Evolutionary conservation across 331 rosid genomes (phyloP), one percentile per base, ranked within the genome.

Genomic region (Rhamnella rubrinervis): DNA sequence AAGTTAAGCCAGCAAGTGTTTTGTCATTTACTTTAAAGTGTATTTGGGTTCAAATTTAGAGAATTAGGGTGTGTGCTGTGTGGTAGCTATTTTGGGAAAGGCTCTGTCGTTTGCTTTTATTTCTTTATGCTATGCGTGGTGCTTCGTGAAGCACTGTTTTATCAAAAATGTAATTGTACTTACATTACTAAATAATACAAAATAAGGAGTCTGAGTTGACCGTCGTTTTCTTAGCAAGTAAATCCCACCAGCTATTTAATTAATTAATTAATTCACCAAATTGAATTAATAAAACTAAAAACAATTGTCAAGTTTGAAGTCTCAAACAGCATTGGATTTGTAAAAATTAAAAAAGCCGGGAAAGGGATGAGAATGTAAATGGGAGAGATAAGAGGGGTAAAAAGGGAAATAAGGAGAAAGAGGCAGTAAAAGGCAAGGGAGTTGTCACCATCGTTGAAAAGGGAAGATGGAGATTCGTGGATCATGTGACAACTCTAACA

Each of bases 401-500:
- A 51, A 15, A 52, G 38, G 11, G 18, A 35, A 64, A 31, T 3
- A 0, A 8, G 41, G 67, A 49, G 52, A 7, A 10, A 53, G 52
- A 21, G 49, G 53, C 18, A 18, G 21, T 28, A 59, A 70, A 72
- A 61, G 31, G 0, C 69, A 53, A 63, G 41, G 21, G 39, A 31
- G 70, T 20, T 35, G 85, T 83, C 77, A 73, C 73, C 72, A 75
- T 78, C 65, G 63, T 89, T 75, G 86, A 76, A 85, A 80, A 78
- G 81, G 74, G 74, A 63, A 75, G 92, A 6, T 78, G 80, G 84
- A 82, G 83, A 84, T 71, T 81, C 83, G 78, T 63, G 87, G 79
- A 80, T 85, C 97, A 84, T 85, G 96, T 85, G 95, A 92, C 14
- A 61, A 64, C 39, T 62, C 77, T 79, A 87, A 80, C 87, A 73